Base-by-base conservation (phyloP, 1,139 yeast genomes). In the Geotrichum candidum region DNA sequence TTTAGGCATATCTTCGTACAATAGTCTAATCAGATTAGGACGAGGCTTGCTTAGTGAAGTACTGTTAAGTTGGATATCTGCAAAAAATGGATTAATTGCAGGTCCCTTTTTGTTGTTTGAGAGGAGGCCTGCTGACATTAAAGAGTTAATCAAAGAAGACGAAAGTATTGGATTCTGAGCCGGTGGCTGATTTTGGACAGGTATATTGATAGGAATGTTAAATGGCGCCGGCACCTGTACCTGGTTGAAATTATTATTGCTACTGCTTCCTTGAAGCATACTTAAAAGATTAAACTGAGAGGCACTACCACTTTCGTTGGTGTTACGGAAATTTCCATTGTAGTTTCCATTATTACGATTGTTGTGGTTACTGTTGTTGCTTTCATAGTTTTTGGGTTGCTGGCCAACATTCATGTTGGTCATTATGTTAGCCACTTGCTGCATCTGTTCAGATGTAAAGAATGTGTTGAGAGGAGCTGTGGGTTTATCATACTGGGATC, bases 1-100 rank as follows among this genome's bases (percentile, higher is more conserved):
- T 64, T 88, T 83, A 5, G 96, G 85, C 70, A 87, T 84, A 27
- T 80, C 76, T 2, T 80, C 83, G 70, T 87, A 86, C 27, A 90
- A 75, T 18, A 68, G 65, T 33, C 69, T 69, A 13, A 76, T 67
- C 22, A 77, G 69, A 52, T 72, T 70, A 0, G 74, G 72, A 1
- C 75, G 69, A 0, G 78, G 73, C 54, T 68, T 68, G 18, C 68
- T 66, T 15, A 75, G 64, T 2, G 73, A 69, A 9, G 69, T 68
- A 41, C 66, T 71, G 15, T 70, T 65, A 7, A 74, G 67, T 55
- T 72, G 73, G 9, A 73, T 70, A 13, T 58, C 56, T 10, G 65
- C 64, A 29, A 66, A 60, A 13, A 52, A 38, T 6, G 56, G 54
- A 18, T 52, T 51, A 13, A 35, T 25, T 18, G 51, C 46, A 18